These are phyloP conservation scores for Luzula sylvatica DNA, from an alignment of 176 grass and related monocot genomes.

Conservation along the genomic window DNA sequence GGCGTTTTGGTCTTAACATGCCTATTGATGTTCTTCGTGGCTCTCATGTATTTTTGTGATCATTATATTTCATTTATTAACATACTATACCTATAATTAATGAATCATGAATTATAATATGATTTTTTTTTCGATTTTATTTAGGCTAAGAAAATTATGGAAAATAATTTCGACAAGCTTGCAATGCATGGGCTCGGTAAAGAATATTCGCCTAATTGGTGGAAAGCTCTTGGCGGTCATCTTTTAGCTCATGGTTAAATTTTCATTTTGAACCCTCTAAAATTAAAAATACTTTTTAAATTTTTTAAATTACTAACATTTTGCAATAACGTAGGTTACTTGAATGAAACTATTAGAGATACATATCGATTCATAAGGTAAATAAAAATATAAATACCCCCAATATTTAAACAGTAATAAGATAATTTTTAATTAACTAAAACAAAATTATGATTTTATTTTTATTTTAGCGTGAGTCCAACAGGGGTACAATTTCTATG, in stretches of 20 bases:
- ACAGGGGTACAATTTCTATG: slow-evolving; percentile 62
- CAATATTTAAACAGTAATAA: too few species aligned
- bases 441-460: slow-evolving; percentile 10
- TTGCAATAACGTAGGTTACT: slow-evolving; percentile 46
- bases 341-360: slow-evolving; percentile 59
- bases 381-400: too few species aligned
- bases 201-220: slow-evolving; percentile 82
- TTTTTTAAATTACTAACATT: slow-evolving; percentile 12
- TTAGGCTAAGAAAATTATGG: slow-evolving; percentile 66
- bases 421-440: too few species aligned
- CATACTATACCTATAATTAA: background rate
- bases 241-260: slow-evolving; percentile 63
- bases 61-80: slow-evolving; percentile 9
- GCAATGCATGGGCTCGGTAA: slow-evolving; percentile 74
- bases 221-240: slow-evolving; percentile 77
- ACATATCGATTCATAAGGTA: slow-evolving; percentile 64
- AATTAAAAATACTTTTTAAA: too few species aligned
- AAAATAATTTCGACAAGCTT: slow-evolving; percentile 71
- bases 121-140: slow-evolving; percentile 24
- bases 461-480: slow-evolving; percentile 60
- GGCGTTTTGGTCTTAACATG: slow-evolving; percentile 78
- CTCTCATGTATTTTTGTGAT: slow-evolving; percentile 51
- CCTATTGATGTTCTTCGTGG: slow-evolving; percentile 87
- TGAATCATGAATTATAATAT: too few species aligned
- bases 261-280: slow-evolving; percentile 6